Base-by-base conservation (phyloP, 768 basidiomycete species). In the Suillus fuscotomentosus region DNA sequence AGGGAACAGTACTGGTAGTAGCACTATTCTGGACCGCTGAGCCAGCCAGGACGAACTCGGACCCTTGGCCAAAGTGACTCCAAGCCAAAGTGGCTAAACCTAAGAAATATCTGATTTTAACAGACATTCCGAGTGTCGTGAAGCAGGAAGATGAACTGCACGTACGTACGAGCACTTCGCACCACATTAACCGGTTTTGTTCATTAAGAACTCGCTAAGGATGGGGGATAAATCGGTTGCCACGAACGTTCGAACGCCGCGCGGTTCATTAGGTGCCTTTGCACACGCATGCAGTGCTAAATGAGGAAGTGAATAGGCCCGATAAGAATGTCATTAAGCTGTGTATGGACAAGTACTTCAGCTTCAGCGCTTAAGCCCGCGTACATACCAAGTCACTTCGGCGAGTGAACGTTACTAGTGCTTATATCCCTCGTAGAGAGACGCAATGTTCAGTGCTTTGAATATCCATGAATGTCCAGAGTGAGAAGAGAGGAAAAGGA, bases 241-340 rank as follows among this genome's bases (percentile, higher is more conserved):
- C 24, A 61, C 71, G 66, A 60, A 70, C 64, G 31, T 70, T 27
- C 24, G 48, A 50, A 50, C 48, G 24, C 24, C 48, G 24, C 22
- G 48, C 9, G 43, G 13, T 50, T 50, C 13, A 24, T 48, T n/a
- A 13, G 67, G 43, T 51, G 60, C 39, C 71, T 71, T 34, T 67
- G 69, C 53, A 34, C 9, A 45, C 72, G 74, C 51, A 24, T 24
- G 24, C 64, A 22, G 51, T 61, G 38, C 74, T 69, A 54, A 73
- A 73, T 5, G 9, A n/a, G 43, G 43, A 45, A 45, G 42, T 43
- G 31, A 6, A 31, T 6, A 6, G 31, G 31, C 31, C 31, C 31
- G 31, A 31, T 1, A 7, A 31, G 31, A 31, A 31, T 31, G 31
- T 31, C 31, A 31, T 31, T 31, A 31, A 31, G 31, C 31, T 31